Evolutionary conservation across 1,284 basidiomycete species (phyloP).

Genomic region (Xerocomus amazonicus): DNA sequence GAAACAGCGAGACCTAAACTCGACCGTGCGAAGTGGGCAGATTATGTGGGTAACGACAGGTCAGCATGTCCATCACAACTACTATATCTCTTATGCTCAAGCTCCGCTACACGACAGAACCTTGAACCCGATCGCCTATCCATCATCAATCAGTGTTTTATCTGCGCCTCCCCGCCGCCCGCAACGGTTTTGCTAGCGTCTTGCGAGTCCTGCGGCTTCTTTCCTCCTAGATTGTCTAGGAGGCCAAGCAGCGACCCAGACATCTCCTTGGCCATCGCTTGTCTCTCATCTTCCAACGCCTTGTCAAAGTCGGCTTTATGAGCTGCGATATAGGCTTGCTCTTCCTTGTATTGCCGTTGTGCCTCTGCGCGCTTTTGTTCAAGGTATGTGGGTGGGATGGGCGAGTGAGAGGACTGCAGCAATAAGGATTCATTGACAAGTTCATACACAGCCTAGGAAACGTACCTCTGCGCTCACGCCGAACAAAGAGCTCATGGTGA

Average conservation of each 20-base stretch:
- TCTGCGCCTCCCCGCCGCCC: slow-evolving; percentile 11
- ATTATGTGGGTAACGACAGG: too few relatives aligned
- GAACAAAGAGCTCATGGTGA: slow-evolving; percentile 50
- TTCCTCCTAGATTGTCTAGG: slow-evolving; percentile 36
- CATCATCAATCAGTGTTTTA: too few relatives aligned
- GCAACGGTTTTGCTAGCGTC: slow-evolving; percentile 6
- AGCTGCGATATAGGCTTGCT: slow-evolving; percentile 82
- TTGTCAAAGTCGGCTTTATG: slow-evolving; percentile 82
- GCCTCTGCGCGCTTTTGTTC: slow-evolving; percentile 89
- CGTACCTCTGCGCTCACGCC: slow-evolving; percentile 26
- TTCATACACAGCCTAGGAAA: not conserved
- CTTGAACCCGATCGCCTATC: too few relatives aligned
- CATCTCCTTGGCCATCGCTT: slow-evolving; percentile 68
- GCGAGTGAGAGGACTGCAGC: slow-evolving; percentile 29
- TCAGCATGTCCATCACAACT: too few relatives aligned
- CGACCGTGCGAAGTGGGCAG: too few relatives aligned
- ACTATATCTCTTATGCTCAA: too few relatives aligned
- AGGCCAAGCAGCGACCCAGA: slow-evolving; percentile 43
- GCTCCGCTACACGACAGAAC: too few relatives aligned
- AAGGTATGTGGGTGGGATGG: slow-evolving; percentile 78
- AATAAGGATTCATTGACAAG: not conserved
- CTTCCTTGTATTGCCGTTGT: slow-evolving; percentile 79
- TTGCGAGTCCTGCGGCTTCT: slow-evolving; percentile 35
- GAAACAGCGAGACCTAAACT: too few relatives aligned
- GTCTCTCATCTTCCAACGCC: slow-evolving; percentile 77